Evolutionary conservation across 257 asterid genomes (phyloP).

Genomic region (Salvia miltiorrhiza): DNA sequence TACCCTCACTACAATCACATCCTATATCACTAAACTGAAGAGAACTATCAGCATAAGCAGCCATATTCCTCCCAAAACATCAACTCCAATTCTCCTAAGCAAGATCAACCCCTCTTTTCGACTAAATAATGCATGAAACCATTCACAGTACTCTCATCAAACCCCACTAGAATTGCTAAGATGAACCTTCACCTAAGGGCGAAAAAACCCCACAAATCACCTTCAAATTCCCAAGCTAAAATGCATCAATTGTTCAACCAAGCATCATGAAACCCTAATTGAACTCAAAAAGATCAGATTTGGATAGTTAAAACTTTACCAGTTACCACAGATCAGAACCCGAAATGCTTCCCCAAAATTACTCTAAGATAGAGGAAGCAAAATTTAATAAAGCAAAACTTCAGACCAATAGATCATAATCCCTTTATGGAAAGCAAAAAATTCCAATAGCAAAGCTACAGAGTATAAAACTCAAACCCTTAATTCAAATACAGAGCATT

Average conservation of each 20-base stretch:
- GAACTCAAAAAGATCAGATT: neutral
- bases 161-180: neutral
- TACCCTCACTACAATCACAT: slow-evolving; percentile 37
- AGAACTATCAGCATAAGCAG: slow-evolving; percentile 59
- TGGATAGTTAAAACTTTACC: slow-evolving; percentile 5
- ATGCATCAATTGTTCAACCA: slow-evolving; percentile 13
- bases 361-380: neutral
- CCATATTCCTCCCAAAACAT: slow-evolving; percentile 54
- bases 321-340: slow-evolving; percentile 31
- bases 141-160: neutral
- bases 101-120: slow-evolving; percentile 14
- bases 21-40: slow-evolving; percentile 28
- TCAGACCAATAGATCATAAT: slow-evolving; percentile 19
- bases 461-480: slow-evolving; percentile 14
- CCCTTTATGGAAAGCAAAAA: neutral
- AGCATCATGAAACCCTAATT: slow-evolving; percentile 11
- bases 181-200: neutral
- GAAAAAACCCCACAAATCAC: neutral
- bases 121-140: neutral
- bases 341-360: slow-evolving; percentile 2
- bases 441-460: neutral
- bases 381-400: neutral
- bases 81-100: slow-evolving; percentile 17
- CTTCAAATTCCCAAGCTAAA: neutral
- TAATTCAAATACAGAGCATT: slow-evolving; percentile 15